Conservation (phyloP, 1,139 yeast species). For the Blastobotrys ciferrii region DNA sequence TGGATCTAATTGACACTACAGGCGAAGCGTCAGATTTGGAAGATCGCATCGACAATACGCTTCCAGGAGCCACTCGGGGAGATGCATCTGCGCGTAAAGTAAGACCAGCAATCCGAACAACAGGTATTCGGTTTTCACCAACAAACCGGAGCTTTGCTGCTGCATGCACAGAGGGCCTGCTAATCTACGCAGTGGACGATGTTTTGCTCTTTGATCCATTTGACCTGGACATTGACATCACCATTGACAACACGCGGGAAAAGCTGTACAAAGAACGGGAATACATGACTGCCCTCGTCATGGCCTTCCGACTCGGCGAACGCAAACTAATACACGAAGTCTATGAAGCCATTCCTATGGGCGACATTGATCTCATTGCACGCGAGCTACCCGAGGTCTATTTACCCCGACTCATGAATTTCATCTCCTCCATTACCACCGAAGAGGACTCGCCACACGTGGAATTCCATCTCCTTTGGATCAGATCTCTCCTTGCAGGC, state of each 20-base stretch:
- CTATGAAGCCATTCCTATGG: conserved; percentile 73
- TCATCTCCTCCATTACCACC: conserved; percentile 62
- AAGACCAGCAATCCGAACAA: conserved; percentile 79
- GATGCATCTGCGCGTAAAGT: conserved; percentile 78
- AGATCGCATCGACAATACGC: conserved; percentile 67
- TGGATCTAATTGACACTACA: conserved; percentile 75
- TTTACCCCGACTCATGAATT: conserved; percentile 61
- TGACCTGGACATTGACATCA: conserved; percentile 88
- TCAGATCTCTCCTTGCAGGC: conserved; percentile 58
- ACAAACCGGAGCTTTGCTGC: conserved; percentile 91
- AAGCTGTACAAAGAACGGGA: conserved; percentile 60
- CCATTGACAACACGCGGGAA: conserved; percentile 72
- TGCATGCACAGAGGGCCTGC: conserved; percentile 90
- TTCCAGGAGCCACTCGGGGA: conserved; percentile 90
- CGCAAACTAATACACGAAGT: conserved; percentile 66
- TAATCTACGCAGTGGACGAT: conserved; percentile 78
- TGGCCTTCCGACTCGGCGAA: conserved; percentile 94
- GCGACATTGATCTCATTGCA: conserved; percentile 65
- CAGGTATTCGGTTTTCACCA: conserved; percentile 80
- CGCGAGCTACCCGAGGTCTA: conserved; percentile 74
- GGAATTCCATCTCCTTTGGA: conserved; percentile 83
- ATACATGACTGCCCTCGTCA: conserved; percentile 75
- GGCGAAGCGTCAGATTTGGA: conserved; percentile 88
- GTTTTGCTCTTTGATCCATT: conserved; percentile 84
- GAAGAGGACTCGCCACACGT: conserved; percentile 72